phyloP scores from a whole-genome alignment of 2,329 filamentous ascomycete species.

The Cladophialophora carrionii region DNA sequence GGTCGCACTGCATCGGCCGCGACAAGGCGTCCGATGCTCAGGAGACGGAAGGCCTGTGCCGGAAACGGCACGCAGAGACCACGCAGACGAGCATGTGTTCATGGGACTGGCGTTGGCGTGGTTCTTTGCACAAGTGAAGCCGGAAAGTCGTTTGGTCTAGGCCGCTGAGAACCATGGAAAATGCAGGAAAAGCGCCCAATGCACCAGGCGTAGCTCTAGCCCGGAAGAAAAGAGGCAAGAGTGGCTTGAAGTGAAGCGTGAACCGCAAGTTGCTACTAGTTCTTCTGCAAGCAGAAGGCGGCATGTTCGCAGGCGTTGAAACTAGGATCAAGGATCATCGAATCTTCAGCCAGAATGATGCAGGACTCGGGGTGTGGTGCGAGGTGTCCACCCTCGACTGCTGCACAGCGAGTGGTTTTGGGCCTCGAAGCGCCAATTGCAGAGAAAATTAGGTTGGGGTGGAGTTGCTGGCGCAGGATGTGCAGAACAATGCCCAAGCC shows the following conservation, averaged over 20 bases:
- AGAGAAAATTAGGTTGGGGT: constrained; percentile 24
- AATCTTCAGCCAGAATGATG: constrained; percentile 20
- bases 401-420: constrained; percentile 29
- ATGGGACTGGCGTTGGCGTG: constrained; percentile 25
- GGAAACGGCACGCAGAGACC: constrained; percentile 8
- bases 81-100: constrained; percentile 33
- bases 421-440: constrained; percentile 36
- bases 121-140: constrained; percentile 17
- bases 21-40: constrained; percentile 6
- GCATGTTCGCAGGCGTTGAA: constrained; percentile 17
- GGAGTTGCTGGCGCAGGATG: constrained; percentile 20
- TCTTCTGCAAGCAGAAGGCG: constrained; percentile 14
- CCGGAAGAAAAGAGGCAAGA: constrained; percentile 10
- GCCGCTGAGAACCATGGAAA: constrained; percentile 10
- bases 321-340: constrained; percentile 29
- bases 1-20: background rate
- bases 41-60: constrained; percentile 11
- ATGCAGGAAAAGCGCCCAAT: constrained; percentile 19
- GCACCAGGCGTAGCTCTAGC: constrained; percentile 22
- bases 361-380: constrained; percentile 31
- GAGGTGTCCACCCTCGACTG: constrained; percentile 22
- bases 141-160: constrained; percentile 7
- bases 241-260: constrained; percentile 10
- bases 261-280: constrained; percentile 9
- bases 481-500: constrained; percentile 31